phyloP scores from a whole-genome alignment of 2,329 filamentous ascomycete species.

The Nemania abortiva region DNA sequence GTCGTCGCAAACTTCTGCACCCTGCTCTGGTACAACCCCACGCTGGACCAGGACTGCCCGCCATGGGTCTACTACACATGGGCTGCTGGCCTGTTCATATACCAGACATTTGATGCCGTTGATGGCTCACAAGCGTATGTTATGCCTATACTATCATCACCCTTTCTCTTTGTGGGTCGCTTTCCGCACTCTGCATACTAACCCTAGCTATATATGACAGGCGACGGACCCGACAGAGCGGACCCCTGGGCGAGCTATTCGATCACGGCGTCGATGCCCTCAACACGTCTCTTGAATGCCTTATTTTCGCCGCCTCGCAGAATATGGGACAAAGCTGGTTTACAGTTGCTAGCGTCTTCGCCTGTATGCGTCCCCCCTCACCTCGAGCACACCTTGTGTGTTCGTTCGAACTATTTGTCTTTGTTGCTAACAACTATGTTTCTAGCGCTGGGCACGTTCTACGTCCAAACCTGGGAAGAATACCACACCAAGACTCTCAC shows the following conservation, averaged over 20 bases:
- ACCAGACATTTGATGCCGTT: constrained; percentile 98
- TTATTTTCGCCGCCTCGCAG: constrained; percentile 91
- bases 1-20: constrained; percentile 91
- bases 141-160: neutral
- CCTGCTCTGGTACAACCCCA: constrained; percentile 95
- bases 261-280: constrained; percentile 97
- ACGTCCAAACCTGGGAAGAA: constrained; percentile 99
- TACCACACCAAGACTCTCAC: constrained; percentile 98
- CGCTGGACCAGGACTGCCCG: constrained; percentile 91
- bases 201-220: constrained; percentile 56
- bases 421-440: constrained; percentile 33
- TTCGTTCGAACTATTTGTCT: neutral
- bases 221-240: constrained; percentile 89
- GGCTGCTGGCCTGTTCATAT: constrained; percentile 90
- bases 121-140: constrained; percentile 91
- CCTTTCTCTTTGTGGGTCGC: constrained; percentile 28
- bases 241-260: constrained; percentile 94
- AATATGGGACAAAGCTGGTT: constrained; percentile 94
- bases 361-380: constrained; percentile 65
- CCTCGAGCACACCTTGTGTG: neutral
- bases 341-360: constrained; percentile 86
- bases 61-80: constrained; percentile 95
- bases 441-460: constrained; percentile 91
- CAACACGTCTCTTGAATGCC: constrained; percentile 93
- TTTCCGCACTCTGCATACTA: constrained; percentile 28